Evolutionary conservation across 1,139 yeast genomes (phyloP), one percentile per base, ranked within the genome.

Genomic region (Candida sp.): DNA sequence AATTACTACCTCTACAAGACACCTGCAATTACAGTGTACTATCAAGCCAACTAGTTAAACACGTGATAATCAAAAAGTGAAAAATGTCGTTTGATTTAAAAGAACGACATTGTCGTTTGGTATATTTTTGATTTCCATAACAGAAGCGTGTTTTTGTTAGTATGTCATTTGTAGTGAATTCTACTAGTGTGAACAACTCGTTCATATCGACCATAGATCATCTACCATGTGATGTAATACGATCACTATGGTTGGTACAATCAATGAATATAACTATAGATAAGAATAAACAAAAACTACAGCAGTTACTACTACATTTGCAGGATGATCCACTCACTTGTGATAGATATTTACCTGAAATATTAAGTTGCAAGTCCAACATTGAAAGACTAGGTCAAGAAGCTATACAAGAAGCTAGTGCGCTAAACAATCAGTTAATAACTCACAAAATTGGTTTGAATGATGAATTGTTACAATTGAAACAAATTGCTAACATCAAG

Each of bases 241-340:
- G 79, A 39, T 70, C 77, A 2, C 53, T 73, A 11, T 73, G 79
- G 79, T 52, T 73, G n/a, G 58, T 73, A 3, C 79, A 73, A 46
- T 56, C 68, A 21, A 60, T 73, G 41, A 73, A 73, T 45, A 51
- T 70, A 23, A 49, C 55, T 11, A 55, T 66, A 3, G 61, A 58
- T 19, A 59, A 61, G 38, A 53, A 50, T 36, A 53, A 53, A 46
- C 47, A 50, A 5, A 53, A 50, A 36, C 48, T 66, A 21, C 49
- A 58, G 44, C 49, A 45, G 3, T 36, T 59, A 35, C 48, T 62
- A 35, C 36, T 38, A 15, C 40, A 43, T 38, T 40, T 49, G 23
- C 53, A 53, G 36, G 38, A 44, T 5, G 22, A 21, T 21, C 29
- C 43, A 32, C 6, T 2, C 7, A 32, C 22, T 4, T 19, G 9